Base-by-base conservation (phyloP, 805 yeast genomes). In the Wickerhamomyces chambardii region DNA sequence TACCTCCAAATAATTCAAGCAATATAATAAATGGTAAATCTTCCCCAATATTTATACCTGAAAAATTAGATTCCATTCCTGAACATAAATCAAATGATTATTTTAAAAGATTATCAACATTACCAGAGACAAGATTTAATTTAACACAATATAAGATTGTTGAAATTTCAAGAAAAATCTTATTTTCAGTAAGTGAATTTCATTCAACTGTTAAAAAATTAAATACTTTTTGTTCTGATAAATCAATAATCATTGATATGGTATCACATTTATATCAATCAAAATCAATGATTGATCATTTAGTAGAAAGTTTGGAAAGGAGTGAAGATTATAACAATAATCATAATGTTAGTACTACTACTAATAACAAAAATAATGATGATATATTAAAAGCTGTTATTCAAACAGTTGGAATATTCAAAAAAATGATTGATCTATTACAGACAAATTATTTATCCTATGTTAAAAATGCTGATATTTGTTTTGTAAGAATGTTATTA, bases 101-200 rank as follows among this genome's bases (percentile, higher is more conserved):
- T 48, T 76, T 78, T 56, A 65, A 78, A 46, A 63, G 86, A 40
- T 53, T 80, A 28, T 77, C 85, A 0, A 75, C 81, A 0, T 52
- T 81, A 14, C 79, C 76, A 10, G 87, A 80, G 38, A 64, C 55
- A 30, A 41, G 56, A 5, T 18, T 32, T 15, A 40, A 36, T 36
- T 12, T 46, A 39, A 40, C 31, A 16, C 41, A 21, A 33, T 42
- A 35, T 34, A 51, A 49, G 34, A 42, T 61, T 11, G 55, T 66
- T 15, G 72, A 63, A 41, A 71, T 65, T 1, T 70, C 80, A n/a
- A 61, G 84, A 37, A 81, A 79, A 44, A 53, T 81, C 11, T 50
- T 78, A 10, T 78, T 76, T 48, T 64, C 83, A 3, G 70, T 77
- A 36, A 73, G 79, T 30, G 85, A 80, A 48, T 64, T 80, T 28